Evolutionary conservation across 306 rosid species (phyloP).

Genomic region (Pyrus betulifolia): DNA sequence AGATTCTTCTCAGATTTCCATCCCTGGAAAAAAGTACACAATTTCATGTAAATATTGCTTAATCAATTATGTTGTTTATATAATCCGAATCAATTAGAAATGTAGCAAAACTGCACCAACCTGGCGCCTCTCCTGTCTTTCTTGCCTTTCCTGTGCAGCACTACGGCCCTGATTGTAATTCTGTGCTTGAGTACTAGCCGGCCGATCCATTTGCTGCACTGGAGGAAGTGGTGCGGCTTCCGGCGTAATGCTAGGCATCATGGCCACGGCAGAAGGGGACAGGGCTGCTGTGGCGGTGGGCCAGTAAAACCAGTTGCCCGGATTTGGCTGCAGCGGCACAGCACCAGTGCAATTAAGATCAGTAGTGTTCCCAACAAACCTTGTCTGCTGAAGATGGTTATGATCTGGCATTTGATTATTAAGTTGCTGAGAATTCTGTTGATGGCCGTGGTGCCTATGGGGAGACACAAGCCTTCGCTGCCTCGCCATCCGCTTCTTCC

Average conservation of each 20-base stretch:
- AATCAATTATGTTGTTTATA: background rate
- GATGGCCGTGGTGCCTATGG: constrained; percentile 24
- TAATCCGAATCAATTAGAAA: background rate
- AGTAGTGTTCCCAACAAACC: constrained; percentile 17
- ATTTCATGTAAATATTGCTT: background rate
- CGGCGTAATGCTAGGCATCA: constrained; percentile 8
- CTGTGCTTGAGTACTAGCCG: constrained; percentile 33
- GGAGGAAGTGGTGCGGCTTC: background rate
- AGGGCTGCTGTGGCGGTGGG: constrained; percentile 26
- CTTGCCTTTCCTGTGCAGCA: constrained; percentile 28
- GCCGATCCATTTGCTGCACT: constrained; percentile 21
- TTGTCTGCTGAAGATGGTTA: constrained; percentile 22
- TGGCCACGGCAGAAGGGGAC: background rate
- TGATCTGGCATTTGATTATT: constrained; percentile 35
- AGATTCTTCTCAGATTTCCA: constrained; percentile 94
- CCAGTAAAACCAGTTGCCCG: constrained; percentile 74
- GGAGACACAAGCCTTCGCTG: constrained; percentile 56
- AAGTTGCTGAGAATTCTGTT: constrained; percentile 18
- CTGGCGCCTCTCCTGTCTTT: constrained; percentile 49
- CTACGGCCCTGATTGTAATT: constrained; percentile 24
- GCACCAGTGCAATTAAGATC: constrained; percentile 35
- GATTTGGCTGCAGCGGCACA: constrained; percentile 15
- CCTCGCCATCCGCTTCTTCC: constrained; percentile 95
- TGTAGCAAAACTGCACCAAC: constrained; percentile 24
- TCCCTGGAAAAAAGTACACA: constrained; percentile 36